Evolutionary conservation across 2,329 filamentous ascomycete species (phyloP).

Genomic region (Immersiporthe knoxdaviesiana): DNA sequence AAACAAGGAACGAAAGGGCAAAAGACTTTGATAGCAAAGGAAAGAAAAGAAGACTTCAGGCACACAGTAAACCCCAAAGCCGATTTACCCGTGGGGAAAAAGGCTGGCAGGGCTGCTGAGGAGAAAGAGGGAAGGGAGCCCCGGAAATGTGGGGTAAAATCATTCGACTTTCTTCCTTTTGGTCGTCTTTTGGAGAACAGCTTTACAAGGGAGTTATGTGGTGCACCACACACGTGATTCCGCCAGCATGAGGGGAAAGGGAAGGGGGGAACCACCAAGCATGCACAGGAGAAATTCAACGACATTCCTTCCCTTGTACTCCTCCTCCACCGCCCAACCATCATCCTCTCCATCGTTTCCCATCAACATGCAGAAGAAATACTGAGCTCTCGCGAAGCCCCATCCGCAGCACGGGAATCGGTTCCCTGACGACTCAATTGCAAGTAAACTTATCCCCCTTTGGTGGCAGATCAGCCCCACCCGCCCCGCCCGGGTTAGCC

Average conservation of each 20-base stretch:
- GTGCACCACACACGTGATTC: constrained; percentile 26
- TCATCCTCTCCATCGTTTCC: background rate
- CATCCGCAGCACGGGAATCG: background rate
- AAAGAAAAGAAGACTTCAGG: too few species aligned
- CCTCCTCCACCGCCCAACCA: constrained; percentile 4
- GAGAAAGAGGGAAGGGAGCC: too few species aligned
- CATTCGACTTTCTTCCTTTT: constrained; percentile 22
- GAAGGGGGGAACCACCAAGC: constrained; percentile 21
- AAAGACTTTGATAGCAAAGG: background rate
- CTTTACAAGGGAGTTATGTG: background rate
- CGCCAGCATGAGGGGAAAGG: constrained; percentile 16
- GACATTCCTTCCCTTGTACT: constrained; percentile 24
- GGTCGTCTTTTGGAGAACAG: constrained; percentile 5
- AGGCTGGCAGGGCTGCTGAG: background rate
- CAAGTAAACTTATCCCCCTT: background rate
- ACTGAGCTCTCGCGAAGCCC: background rate
- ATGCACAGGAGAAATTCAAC: constrained; percentile 25
- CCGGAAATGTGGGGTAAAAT: constrained; percentile 27
- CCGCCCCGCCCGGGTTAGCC: constrained; percentile 7
- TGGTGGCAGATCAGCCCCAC: constrained; percentile 3
- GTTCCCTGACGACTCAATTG: background rate
- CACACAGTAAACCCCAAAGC: background rate
- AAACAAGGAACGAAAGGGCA: background rate
- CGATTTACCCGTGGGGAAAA: constrained; percentile 15
- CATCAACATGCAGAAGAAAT: background rate